Percentiles rank a stretch among this genome's conserved stretches.
phyloP scores from a whole-genome alignment of 2,329 filamentous ascomycete species.

The Fusarium lyarnte region DNA sequence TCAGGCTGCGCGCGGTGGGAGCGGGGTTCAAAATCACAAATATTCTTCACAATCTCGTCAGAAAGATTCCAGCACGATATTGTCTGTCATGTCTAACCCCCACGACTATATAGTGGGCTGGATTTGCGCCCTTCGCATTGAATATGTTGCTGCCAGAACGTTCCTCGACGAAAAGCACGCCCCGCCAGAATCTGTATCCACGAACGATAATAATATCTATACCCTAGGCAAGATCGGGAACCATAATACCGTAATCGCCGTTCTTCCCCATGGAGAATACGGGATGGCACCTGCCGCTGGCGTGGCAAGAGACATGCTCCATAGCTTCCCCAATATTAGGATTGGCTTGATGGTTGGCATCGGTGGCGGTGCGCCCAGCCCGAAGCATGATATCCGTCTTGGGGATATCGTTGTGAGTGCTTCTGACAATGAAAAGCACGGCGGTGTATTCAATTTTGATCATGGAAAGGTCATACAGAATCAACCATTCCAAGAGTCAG shows the following conservation, averaged over 20 bases:
- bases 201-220: slow-evolving; percentile 19
- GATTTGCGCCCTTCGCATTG: slow-evolving; percentile 54
- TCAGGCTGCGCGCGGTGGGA: not conserved
- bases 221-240: slow-evolving; percentile 20
- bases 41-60: accelerated
- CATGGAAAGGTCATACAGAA: slow-evolving; percentile 29
- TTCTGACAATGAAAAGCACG: not conserved
- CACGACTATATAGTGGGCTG: slow-evolving; percentile 53
- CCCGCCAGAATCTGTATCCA: slow-evolving; percentile 35
- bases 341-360: slow-evolving; percentile 34
- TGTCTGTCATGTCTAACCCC: not conserved
- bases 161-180: slow-evolving; percentile 50
- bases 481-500: not conserved
- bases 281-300: slow-evolving; percentile 25
- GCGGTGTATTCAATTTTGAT: slow-evolving; percentile 37
- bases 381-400: slow-evolving; percentile 44
- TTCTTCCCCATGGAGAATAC: slow-evolving; percentile 21
- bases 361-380: slow-evolving; percentile 47
- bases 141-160: slow-evolving; percentile 49
- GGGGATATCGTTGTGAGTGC: slow-evolving; percentile 36
- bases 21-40: not conserved
- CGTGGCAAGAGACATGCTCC: slow-evolving; percentile 44
- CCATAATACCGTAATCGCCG: slow-evolving; percentile 34
- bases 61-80: not conserved
- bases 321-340: slow-evolving; percentile 45